Conservation (phyloP, 73 alveolate genomes). For the Paramecium caudatum region DNA sequence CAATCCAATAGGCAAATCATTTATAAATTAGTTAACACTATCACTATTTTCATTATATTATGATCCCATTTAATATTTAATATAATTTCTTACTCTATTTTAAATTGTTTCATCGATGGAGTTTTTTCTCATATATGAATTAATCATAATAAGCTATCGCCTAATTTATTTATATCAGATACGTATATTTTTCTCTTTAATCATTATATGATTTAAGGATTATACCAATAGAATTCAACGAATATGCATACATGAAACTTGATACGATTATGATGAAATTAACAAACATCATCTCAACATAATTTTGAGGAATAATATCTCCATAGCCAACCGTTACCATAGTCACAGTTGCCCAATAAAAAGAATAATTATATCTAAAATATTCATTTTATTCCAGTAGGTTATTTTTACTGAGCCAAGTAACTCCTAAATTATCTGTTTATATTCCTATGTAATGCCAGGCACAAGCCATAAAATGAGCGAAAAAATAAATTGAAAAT, state of each 20-base stretch:
- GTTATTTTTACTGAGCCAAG: conserved; percentile 13
- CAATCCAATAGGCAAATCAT: neutral
- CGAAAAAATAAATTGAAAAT: neutral
- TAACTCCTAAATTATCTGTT: neutral
- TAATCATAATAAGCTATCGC: neutral
- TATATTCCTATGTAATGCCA: conserved; percentile 10
- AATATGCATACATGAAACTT: conserved; percentile 35
- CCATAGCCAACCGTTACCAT: conserved; percentile 73
- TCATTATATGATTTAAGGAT: conserved; percentile 8
- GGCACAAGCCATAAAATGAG: conserved; percentile 41
- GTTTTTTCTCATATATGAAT: conserved; percentile 51
- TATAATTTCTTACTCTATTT: conserved; percentile 30
- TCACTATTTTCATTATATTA: neutral
- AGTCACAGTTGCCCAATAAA: conserved; percentile 64
- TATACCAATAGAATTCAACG: conserved; percentile 62
- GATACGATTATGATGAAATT: conserved; percentile 1
- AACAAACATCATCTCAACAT: conserved; percentile 10
- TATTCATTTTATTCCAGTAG: neutral
- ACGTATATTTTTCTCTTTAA: neutral
- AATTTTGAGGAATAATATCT: conserved; percentile 59
- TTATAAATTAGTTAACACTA: neutral
- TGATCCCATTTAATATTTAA: neutral
- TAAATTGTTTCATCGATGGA: neutral
- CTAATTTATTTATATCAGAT: neutral
- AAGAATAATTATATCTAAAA: conserved; percentile 33